These are phyloP conservation scores for Paraconiothyrium sp. DNA, from an alignment of 2,329 filamentous ascomycete genomes.

Conservation along the genomic window DNA sequence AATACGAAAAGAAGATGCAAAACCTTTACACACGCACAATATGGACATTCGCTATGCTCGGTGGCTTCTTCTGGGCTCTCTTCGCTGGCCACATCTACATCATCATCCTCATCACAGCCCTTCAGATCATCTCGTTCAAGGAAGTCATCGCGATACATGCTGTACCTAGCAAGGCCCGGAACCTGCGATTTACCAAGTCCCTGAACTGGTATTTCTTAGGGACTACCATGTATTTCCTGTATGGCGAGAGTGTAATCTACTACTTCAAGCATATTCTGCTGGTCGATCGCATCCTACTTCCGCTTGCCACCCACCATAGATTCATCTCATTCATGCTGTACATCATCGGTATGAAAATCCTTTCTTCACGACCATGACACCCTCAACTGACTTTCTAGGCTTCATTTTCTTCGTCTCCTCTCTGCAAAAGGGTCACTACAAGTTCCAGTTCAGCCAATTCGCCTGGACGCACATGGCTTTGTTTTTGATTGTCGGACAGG, in stretches of 20 bases:
- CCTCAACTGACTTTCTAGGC: constrained; percentile 63
- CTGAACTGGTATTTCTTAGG: constrained; percentile 99
- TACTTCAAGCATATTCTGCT: constrained; percentile 99
- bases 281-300: constrained; percentile 90
- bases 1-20: constrained; percentile 98
- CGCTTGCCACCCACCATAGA: constrained; percentile 94
- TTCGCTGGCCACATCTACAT: constrained; percentile 98
- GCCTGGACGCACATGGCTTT: constrained; percentile 99
- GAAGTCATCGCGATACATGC: constrained; percentile 98
- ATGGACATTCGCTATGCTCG: constrained; percentile 99
- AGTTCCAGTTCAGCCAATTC: constrained; percentile 98
- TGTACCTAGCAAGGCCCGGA: constrained; percentile 88
- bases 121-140: constrained; percentile 98
- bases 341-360: constrained; percentile 76
- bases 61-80: constrained; percentile 86
- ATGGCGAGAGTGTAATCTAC: constrained; percentile 98
- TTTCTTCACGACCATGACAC: neutral
- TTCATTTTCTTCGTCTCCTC: constrained; percentile 98
- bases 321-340: constrained; percentile 99
- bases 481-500: constrained; percentile 96
- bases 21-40: constrained; percentile 96
- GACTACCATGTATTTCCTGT: constrained; percentile 99
- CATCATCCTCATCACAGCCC: constrained; percentile 87
- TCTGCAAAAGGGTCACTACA: constrained; percentile 94
- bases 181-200: constrained; percentile 92